Conservation (phyloP, 2,329 filamentous ascomycete genomes). For the Xenoacremonium recifei region DNA sequence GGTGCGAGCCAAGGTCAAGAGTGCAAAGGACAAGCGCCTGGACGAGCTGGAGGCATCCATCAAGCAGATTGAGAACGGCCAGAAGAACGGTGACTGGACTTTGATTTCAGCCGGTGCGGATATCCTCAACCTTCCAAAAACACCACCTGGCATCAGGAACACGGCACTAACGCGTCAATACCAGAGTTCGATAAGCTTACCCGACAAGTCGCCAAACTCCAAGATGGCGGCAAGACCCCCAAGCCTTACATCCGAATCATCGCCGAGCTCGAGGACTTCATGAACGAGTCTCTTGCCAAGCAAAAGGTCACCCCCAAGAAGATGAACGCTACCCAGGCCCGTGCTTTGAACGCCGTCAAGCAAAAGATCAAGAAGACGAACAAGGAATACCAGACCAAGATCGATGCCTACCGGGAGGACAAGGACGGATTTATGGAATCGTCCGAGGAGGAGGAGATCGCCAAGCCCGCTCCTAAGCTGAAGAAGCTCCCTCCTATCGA, state of each 20-base stretch:
- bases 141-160: neutral
- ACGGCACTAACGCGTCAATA: slow-evolving; percentile 12
- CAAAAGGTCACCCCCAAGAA: slow-evolving; percentile 96
- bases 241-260: slow-evolving; percentile 92
- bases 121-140: neutral
- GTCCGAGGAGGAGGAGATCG: slow-evolving; percentile 69
- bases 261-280: slow-evolving; percentile 88
- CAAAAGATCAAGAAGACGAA: slow-evolving; percentile 99
- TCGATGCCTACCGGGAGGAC: slow-evolving; percentile 82
- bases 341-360: slow-evolving; percentile 94
- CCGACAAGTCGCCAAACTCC: slow-evolving; percentile 77
- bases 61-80: slow-evolving; percentile 88
- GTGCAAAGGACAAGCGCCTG: slow-evolving; percentile 94
- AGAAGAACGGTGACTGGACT: slow-evolving; percentile 98
- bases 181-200: slow-evolving; percentile 96
- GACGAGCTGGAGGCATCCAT: slow-evolving; percentile 92
- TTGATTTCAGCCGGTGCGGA: slow-evolving; percentile 77
- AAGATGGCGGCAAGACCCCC: slow-evolving; percentile 69
- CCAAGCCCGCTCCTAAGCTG: slow-evolving; percentile 48
- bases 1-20: slow-evolving; percentile 83
- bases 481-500: slow-evolving; percentile 38
- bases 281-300: slow-evolving; percentile 92
- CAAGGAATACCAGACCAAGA: slow-evolving; percentile 86
- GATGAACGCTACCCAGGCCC: slow-evolving; percentile 95
- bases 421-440: slow-evolving; percentile 88